phyloP scores from a whole-genome alignment of 2,329 filamentous ascomycete genomes.

The Fusarium buharicum region DNA sequence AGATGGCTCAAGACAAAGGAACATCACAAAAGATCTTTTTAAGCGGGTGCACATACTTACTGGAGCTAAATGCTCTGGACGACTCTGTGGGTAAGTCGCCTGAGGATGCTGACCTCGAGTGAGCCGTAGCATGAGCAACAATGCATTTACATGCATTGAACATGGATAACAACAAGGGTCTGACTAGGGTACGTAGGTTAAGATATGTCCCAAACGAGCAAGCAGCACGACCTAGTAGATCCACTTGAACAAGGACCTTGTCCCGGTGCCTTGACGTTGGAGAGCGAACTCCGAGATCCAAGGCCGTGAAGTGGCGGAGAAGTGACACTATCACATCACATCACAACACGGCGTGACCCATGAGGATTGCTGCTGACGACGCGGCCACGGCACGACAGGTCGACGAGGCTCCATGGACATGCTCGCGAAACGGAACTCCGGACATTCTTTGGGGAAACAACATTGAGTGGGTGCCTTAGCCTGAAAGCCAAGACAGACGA shows the following conservation, averaged over 20 bases:
- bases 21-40: conserved; percentile 33
- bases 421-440: conserved; percentile 9
- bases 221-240: conserved; percentile 36
- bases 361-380: conserved; percentile 28
- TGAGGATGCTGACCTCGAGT: conserved; percentile 25
- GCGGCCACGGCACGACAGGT: conserved; percentile 10
- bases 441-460: conserved; percentile 16
- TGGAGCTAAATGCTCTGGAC: conserved; percentile 38
- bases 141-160: conserved; percentile 41
- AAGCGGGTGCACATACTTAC: conserved; percentile 17
- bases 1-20: conserved; percentile 25
- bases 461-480: conserved; percentile 22
- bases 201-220: conserved; percentile 34
- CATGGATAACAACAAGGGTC: conserved; percentile 26
- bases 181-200: conserved; percentile 30
- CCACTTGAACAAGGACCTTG: conserved; percentile 25
- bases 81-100: conserved; percentile 37
- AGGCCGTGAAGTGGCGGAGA: conserved; percentile 29
- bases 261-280: conserved; percentile 20
- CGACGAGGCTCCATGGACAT: conserved; percentile 9
- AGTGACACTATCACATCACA: conserved; percentile 31
- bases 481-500: conserved; percentile 26
- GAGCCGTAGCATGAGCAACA: conserved; percentile 36
- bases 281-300: conserved; percentile 9
- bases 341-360: conserved; percentile 13